Percentiles rank a stretch among this genome's conserved stretches.
These are phyloP conservation scores for Tricholoma hemisulphureum DNA, from an alignment of 768 basidiomycete genomes.

Conservation along the genomic window DNA sequence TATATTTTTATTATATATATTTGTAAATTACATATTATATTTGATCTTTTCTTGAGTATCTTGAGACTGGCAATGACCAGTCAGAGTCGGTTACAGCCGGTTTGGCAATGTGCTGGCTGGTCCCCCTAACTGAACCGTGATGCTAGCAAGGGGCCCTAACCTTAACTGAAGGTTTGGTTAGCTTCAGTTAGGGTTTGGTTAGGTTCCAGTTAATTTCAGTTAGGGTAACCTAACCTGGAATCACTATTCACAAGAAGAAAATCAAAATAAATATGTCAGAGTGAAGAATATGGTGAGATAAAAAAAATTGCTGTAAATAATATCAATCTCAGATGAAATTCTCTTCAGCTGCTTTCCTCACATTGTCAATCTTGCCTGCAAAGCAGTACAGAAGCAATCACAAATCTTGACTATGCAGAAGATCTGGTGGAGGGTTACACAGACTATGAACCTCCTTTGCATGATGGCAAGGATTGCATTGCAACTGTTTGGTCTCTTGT, in stretches of 20 bases:
- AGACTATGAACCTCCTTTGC: background rate
- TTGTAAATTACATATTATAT: too few relatives aligned
- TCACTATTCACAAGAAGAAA: constrained; percentile 11
- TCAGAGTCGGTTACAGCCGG: too few relatives aligned
- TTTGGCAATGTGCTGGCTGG: too few relatives aligned
- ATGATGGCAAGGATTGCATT: constrained; percentile 16
- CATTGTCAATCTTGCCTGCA: constrained; percentile 32
- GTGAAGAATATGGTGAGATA: constrained; percentile 24
- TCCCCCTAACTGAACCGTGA: too few relatives aligned
- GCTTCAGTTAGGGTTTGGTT: too few relatives aligned
- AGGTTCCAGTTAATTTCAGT: too few relatives aligned
- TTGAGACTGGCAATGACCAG: too few relatives aligned
- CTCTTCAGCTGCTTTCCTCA: constrained; percentile 30
- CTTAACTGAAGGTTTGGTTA: too few relatives aligned
- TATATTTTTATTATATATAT: too few relatives aligned
- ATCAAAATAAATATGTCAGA: constrained; percentile 23
- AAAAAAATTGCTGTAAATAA: constrained; percentile 1
- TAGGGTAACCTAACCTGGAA: too few relatives aligned
- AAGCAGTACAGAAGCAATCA: constrained; percentile 25
- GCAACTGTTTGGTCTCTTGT: constrained; percentile 20
- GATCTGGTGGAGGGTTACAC: background rate
- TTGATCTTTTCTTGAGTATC: too few relatives aligned
- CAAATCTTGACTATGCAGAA: constrained; percentile 15
- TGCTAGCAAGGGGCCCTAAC: too few relatives aligned
- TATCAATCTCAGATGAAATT: constrained; percentile 2